Evolutionary conservation across 2,329 filamentous ascomycete genomes (phyloP), one percentile per base, ranked within the genome.

Genomic region (Ascochyta viciae-villosae): DNA sequence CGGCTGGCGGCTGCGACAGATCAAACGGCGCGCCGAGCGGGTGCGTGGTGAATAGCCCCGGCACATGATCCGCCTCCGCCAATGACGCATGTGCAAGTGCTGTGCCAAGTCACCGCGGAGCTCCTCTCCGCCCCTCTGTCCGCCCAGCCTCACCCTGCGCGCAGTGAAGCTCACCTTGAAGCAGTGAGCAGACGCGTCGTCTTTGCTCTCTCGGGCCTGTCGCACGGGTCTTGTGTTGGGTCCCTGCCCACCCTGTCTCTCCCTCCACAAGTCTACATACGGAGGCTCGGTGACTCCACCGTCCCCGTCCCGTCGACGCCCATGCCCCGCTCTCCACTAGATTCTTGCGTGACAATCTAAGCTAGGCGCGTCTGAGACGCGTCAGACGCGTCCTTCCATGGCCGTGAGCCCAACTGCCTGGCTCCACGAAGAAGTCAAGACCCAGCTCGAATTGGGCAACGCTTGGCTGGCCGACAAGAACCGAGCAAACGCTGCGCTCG

Each of bases 401-500:
- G 59, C 52, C 48, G 44, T 56, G 49, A 43, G 47, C 58, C 60
- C 62, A 47, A 27, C 38, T 16, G 47, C 33, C 43, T 71, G 68
- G 71, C 64, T 73, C 31, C 64, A 65, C 39, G 55, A 68, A 10
- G 53, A 59, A 1, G 45, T 71, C 53, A 48, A 61, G 33, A 54
- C 38, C 1, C 62, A 70, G 38, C 55, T 74, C 19, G 55, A 55
- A 6, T 57, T 70, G 12, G 67, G 61, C 12, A 50, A 64, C 50
- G 34, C 50, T 38, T 74, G 70, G 68, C 59, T 68, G 15, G 49
- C 58, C n/a, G 53, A 60, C 12, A 59, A 57, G 49, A 40, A 56
- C 47, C 45, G 43, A 31, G 34, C 49, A 15, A 65, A 57, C 42
- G 40, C 41, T 24, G 6, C 47, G 8, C 49, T 51, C 1, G 50